Percentiles rank a stretch among this genome's conserved stretches.
Conservation (phyloP, 345 rosid species). For the Eucalyptus curtisii region DNA sequence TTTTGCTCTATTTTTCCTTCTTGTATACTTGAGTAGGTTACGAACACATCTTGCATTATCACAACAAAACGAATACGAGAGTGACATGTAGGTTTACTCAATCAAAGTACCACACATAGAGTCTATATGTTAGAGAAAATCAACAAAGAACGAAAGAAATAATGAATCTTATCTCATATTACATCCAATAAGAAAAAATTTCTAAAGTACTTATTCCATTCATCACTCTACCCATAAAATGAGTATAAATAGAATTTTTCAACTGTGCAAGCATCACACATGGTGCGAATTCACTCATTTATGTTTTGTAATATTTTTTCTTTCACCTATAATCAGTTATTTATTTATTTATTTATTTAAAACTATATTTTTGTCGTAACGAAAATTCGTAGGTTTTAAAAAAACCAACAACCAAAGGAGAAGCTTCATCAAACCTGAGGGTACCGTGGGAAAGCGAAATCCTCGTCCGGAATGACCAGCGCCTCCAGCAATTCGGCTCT, state of each 20-base stretch:
- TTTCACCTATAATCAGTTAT: too few relatives aligned
- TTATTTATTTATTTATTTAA: background rate
- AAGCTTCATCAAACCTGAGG: conserved; percentile 3
- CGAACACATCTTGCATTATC: background rate
- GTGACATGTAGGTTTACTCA: background rate
- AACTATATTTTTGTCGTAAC: background rate
- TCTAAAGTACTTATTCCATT: background rate
- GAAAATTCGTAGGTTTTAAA: background rate
- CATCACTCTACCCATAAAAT: background rate
- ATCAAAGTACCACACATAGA: background rate
- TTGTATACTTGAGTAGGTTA: background rate
- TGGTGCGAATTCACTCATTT: background rate
- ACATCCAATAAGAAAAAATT: background rate
- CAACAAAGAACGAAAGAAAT: background rate
- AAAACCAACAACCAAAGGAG: background rate
- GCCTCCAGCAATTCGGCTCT: conserved; percentile 22
- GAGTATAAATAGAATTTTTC: background rate
- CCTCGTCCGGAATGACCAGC: conserved; percentile 4
- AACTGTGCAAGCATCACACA: background rate
- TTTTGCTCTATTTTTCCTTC: background rate
- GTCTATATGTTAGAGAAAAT: background rate
- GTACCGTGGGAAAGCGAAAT: background rate
- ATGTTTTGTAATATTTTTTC: background rate
- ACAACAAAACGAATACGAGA: background rate
- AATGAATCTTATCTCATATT: background rate